Conservation (phyloP, 78 protist genomes). For the Dictyostelium intermedium region DNA sequence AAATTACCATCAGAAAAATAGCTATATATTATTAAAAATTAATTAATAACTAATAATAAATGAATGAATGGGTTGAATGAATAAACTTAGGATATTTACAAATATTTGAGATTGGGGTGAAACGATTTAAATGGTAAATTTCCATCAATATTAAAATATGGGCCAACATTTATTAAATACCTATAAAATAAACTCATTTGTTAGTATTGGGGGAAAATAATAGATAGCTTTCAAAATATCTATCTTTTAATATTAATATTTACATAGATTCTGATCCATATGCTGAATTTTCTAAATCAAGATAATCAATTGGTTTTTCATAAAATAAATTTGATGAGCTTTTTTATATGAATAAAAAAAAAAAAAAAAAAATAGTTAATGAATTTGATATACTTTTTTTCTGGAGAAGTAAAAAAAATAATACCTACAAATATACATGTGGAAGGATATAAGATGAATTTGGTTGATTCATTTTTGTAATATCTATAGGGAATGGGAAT, state of each 20-base stretch:
- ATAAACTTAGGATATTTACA: neutral
- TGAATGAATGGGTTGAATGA: too few species aligned
- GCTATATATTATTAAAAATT: neutral
- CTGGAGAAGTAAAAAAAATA: too few species aligned
- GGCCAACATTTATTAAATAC: neutral
- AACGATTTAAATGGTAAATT: neutral
- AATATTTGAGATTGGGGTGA: neutral
- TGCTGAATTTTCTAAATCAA: neutral
- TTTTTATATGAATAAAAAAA: too few species aligned
- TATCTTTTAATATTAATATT: too few species aligned
- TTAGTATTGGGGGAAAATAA: neutral
- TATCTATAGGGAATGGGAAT: neutral
- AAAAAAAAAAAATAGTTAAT: too few species aligned
- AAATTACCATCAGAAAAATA: neutral
- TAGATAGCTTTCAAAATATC: neutral
- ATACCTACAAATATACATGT: neutral
- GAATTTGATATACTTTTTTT: too few species aligned
- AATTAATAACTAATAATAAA: too few species aligned
- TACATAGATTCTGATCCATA: neutral
- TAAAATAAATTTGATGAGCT: neutral
- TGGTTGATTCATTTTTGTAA: neutral
- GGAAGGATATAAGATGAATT: neutral
- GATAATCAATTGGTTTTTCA: neutral
- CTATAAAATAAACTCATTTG: neutral
- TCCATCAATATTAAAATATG: neutral